Evolutionary conservation across 768 basidiomycete species (phyloP).

Genomic region (Tricholoma matsutake): DNA sequence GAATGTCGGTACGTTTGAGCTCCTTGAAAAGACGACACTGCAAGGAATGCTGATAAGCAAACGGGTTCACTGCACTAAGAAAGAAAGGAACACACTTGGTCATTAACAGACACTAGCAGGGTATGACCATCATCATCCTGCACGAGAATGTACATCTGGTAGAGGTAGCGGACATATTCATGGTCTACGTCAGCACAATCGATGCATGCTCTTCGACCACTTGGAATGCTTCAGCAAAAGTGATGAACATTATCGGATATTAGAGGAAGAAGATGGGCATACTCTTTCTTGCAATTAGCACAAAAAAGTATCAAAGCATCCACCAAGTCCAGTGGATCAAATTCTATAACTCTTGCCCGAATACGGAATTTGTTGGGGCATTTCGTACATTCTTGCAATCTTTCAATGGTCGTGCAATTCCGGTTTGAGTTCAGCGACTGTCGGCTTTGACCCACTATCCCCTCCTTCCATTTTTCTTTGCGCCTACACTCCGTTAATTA

Average conservation of each 20-base stretch:
- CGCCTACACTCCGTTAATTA: constrained; percentile 19
- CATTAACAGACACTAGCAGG: constrained; percentile 46
- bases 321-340: constrained; percentile 47
- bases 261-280: constrained; percentile 13
- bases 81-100: constrained; percentile 32
- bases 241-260: not conserved
- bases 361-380: constrained; percentile 41
- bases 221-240: constrained; percentile 38
- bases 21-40: constrained; percentile 46
- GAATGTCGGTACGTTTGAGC: constrained; percentile 41
- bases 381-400: constrained; percentile 29
- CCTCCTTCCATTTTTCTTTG: constrained; percentile 26
- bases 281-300: constrained; percentile 51
- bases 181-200: constrained; percentile 52
- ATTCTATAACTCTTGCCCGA: constrained; percentile 50
- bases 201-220: constrained; percentile 41
- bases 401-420: constrained; percentile 28
- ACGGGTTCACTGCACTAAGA: not conserved
- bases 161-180: constrained; percentile 46
- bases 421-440: not conserved
- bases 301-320: constrained; percentile 51
- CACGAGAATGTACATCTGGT: constrained; percentile 46
- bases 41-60: not conserved
- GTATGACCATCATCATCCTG: constrained; percentile 45
- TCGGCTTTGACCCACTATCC: not conserved